Base-by-base conservation (phyloP, 23 red algal species). In the Gracilaria gracilis region DNA sequence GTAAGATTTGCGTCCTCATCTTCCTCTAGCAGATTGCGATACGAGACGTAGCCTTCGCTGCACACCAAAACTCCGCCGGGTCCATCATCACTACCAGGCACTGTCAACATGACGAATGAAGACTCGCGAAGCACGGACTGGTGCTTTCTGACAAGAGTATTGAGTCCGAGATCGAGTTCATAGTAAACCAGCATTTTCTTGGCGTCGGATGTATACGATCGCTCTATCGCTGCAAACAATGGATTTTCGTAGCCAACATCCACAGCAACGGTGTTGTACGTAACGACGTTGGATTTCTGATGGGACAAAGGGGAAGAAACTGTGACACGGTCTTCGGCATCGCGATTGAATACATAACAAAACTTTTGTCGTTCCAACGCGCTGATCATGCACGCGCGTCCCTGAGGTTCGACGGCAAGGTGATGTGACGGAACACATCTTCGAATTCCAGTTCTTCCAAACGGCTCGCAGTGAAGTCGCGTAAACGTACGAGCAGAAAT, bases 191-290 rank as follows among this genome's bases (percentile, higher is more conserved):
- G 77, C 28, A 92, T 31, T 37, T 92, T 92, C 0, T 81, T 67
- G 13, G 79, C 33, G 40, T 57, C 78, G 0, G 89, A 67, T 0
- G 94, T 23, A 71, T 92, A 94, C 9, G 49, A 27, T 23, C 87
- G 82, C 79, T 98, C 96, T 13, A 98, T 75, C 8, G 85, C 84
- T 13, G 91, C 96, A 83, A 98, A 98, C 44, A 95, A 49, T 19
- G 96, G 96, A 57, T 98, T 98, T 31, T 95, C 96, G 57, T 61
- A 98, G 55, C 96, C 96, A 46, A 95, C 96, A 72, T 98, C 96
- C 29, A 89, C 62, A 16, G 76, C 92, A 9, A 84, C 82, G 9
- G 94, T 69, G 20, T 29, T 87, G 73, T 86, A 67, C 6, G 84
- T 90, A 28, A 85, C 70, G 50, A 84, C 49, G 25, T 61, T 57